Conservation (phyloP, 495 filamentous ascomycete species). For the Penicillium antarcticum region DNA sequence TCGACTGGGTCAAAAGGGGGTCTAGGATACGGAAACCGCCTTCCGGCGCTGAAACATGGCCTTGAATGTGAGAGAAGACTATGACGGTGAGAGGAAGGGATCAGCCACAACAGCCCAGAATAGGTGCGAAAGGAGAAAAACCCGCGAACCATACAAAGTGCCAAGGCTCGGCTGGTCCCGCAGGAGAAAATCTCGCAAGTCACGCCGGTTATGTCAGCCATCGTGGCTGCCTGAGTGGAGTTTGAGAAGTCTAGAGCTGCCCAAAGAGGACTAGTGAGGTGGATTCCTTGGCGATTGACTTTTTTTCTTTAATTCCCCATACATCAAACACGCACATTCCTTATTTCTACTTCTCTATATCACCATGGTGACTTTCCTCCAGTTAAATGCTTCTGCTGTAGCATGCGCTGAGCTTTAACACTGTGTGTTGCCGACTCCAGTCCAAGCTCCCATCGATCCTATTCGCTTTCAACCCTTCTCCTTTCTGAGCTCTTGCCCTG, state of each 20-base stretch:
- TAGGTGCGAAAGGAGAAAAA: not conserved
- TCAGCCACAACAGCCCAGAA: not conserved
- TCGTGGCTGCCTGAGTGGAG: not conserved
- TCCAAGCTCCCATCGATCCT: constrained; percentile 6
- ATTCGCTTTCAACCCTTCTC: constrained; percentile 15
- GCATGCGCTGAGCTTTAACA: constrained; percentile 27
- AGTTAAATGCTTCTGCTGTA: constrained; percentile 22
- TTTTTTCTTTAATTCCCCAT: not conserved
- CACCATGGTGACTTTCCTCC: constrained; percentile 21
- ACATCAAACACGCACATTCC: constrained; percentile 10
- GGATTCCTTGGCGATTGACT: not conserved
- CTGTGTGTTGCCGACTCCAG: constrained; percentile 15
- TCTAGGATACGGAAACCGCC: too few species aligned
- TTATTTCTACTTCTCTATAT: constrained; percentile 5
- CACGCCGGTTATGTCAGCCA: not conserved
- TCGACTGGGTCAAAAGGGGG: not conserved
- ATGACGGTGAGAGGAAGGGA: not conserved
- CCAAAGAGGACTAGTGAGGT: not conserved
- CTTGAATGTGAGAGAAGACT: not conserved
- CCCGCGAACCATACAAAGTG: not conserved
- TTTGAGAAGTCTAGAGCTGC: not conserved
- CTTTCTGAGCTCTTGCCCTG: constrained; percentile 9
- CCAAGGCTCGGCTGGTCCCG: constrained; percentile 1
- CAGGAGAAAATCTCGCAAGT: not conserved
- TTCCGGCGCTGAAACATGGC: not conserved